These are phyloP conservation scores for Penicillium robsamsonii DNA, from an alignment of 495 filamentous ascomycete genomes.

Conservation along the genomic window DNA sequence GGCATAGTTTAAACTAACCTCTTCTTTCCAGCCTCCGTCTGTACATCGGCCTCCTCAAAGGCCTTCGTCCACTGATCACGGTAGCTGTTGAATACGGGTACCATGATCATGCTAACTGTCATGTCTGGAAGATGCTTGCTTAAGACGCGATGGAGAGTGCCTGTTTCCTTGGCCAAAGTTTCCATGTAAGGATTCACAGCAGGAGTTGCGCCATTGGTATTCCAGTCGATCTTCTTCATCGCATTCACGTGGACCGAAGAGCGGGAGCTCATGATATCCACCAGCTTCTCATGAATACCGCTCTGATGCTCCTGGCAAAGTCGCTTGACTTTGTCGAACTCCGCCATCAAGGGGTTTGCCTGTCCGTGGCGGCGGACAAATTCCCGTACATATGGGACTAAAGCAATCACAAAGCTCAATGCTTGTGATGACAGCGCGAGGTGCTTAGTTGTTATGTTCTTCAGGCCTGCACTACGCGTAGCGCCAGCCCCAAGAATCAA, in stretches of 20 bases:
- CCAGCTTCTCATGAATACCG: constrained; percentile 90
- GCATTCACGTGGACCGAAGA: constrained; percentile 67
- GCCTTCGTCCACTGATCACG: constrained; percentile 77
- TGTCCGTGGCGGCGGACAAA: constrained; percentile 78
- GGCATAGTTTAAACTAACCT: constrained; percentile 54
- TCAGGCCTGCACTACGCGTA: constrained; percentile 83
- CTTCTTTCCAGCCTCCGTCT: constrained; percentile 63
- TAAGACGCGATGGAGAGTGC: constrained; percentile 82
- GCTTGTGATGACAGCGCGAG: constrained; percentile 90
- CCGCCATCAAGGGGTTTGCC: constrained; percentile 65
- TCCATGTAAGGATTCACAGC: constrained; percentile 79
- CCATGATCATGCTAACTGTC: constrained; percentile 82
- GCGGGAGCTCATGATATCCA: constrained; percentile 90
- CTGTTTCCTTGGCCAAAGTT: constrained; percentile 83
- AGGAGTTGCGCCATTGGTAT: constrained; percentile 40
- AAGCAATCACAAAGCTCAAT: constrained; percentile 77
- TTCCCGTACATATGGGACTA: constrained; percentile 89
- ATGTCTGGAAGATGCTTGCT: constrained; percentile 79
- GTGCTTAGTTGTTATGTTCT: constrained; percentile 95
- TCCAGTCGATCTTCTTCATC: constrained; percentile 78
- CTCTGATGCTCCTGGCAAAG: constrained; percentile 90
- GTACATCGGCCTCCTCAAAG: constrained; percentile 64
- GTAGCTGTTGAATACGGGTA: constrained; percentile 83
- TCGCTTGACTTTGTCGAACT: constrained; percentile 91
- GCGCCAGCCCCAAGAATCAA: constrained; percentile 94